Evolutionary conservation across 495 filamentous ascomycete genomes (phyloP), one percentile per base, ranked within the genome.

Genomic region (Podospora bellae-mahoneyi): DNA sequence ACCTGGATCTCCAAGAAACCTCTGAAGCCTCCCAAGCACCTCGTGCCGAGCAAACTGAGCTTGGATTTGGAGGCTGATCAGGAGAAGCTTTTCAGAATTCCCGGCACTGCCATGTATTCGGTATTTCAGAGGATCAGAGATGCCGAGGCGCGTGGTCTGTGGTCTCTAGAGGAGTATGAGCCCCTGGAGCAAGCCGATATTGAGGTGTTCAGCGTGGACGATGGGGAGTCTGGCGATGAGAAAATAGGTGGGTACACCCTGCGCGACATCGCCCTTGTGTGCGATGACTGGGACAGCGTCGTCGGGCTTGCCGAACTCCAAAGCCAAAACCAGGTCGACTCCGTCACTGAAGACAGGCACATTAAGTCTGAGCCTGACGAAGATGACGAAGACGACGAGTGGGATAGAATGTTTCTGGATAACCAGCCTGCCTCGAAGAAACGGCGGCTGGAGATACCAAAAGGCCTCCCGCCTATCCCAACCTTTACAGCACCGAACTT

Each of bases 11-110:
- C 86, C 32, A 92, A 92, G 75, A 83, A 85, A 56, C 91, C 91
- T 2, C 32, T 82, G 1, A 94, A 92, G 75, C 83, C 86, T 13
- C 93, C 96, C 20, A 97, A 91, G 74, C 84, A 90, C 1, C 82
- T 97, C 19, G 82, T 92, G 16, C 92, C 93, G 0, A 93, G 90
- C 15, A 99, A 98, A 77, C 83, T 96, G 60, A 91, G 88, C 66
- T 79, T 98, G 5, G 95, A 98, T 66, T 78, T 97, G 13, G 87
- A 88, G 4, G 83, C 84, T 60, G 95, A 98, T 72, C 89, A 95
- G 71, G 89, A 93, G 69, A 89, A 90, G 68, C 78, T 83, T 10
- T 99, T 99, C 76, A 87, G 84, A 54, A 85, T 93, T 1, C 83
- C 85, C 4, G 87, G 85, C 1, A 81, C 86, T 23, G 78, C 82